Evolutionary conservation across 1,284 basidiomycete genomes (phyloP).

Genomic region (Leccinum pseudoinsigne): DNA sequence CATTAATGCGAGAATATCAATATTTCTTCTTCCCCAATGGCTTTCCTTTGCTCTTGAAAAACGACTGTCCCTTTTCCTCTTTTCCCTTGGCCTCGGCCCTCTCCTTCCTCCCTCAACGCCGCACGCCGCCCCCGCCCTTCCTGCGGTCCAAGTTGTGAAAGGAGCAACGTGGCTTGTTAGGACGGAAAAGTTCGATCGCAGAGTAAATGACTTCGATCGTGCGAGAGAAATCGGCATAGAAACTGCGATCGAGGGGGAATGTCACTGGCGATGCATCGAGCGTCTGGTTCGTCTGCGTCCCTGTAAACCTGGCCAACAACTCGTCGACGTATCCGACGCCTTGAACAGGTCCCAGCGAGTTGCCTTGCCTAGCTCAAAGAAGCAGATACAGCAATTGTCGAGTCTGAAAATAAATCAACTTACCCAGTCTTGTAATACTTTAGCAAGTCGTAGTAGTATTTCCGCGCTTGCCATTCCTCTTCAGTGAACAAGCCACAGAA

Average conservation of each 20-base stretch:
- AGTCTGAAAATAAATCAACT: not conserved
- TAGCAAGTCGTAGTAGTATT: conserved; percentile 72
- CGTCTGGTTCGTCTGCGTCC: conserved; percentile 81
- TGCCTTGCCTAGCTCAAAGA: conserved; percentile 53
- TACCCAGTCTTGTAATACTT: conserved; percentile 80
- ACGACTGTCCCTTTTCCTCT: conserved; percentile 31
- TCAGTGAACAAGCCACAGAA: conserved; percentile 72
- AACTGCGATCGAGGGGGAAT: conserved; percentile 68
- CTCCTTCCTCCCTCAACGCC: not conserved
- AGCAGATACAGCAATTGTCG: conserved; percentile 1
- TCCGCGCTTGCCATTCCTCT: conserved; percentile 61
- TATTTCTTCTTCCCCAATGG: conserved; percentile 5
- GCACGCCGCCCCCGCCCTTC: not conserved
- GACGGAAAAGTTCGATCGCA: conserved; percentile 68
- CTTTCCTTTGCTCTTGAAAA: conserved; percentile 47
- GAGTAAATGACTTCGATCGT: conserved; percentile 70
- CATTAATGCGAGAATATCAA: not conserved
- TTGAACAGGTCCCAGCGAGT: conserved; percentile 66
- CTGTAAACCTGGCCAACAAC: conserved; percentile 78
- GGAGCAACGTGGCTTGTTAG: conserved; percentile 31
- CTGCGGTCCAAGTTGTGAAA: no score
- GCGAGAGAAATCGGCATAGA: conserved; percentile 78
- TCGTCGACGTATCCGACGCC: conserved; percentile 87
- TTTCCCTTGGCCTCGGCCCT: not conserved
- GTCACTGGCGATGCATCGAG: conserved; percentile 63